Evolutionary conservation across 495 filamentous ascomycete genomes (phyloP), one percentile per base, ranked within the genome.

Genomic region (Platismatia glauca): DNA sequence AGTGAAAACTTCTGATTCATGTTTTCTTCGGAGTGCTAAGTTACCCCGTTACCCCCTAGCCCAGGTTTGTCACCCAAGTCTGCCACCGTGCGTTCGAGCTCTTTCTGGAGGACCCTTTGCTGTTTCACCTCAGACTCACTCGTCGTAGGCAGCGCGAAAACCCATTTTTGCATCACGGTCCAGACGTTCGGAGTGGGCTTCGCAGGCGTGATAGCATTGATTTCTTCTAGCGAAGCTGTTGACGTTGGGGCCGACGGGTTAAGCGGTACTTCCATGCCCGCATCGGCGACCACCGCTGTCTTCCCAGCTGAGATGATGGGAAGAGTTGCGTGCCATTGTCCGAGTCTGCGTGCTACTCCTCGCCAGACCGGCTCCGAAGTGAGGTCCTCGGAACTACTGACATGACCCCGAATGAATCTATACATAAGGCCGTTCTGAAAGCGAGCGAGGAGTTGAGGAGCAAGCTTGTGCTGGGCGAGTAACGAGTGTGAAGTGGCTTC

Each of bases 351-450:
- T 6, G 94, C 94, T 57, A 97, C 88, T 52, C 88, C 91, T 35
- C 82, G 85, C 84, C 87, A 97, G 68, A 96, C 82, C 7, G 74
- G 69, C 29, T 86, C 77, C 60, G 80, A 78, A 58, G 86, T 81
- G 68, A 99, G 74, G 72, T 97, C 91, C 64, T 83, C 80, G 43
- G 94, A 88, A 35, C 85, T 82, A 66, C 90, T 91, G 60, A 89
- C 86, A 52, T 79, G 81, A 44, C 94, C 94, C 44, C 80, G 84
- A 37, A 97, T 88, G 74, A 89, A 99, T 61, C 87, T 83, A 76
- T 99, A 99, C 63, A 97, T 81, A 70, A 99, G 87, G 63, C 94
- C 94, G 72, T 99, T 99, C 61, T 91, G 81, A 79, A 99, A 99
- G 63, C 91, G 89, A 16, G 91, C 95, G 55, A 97, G 81, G 7